Conservation (phyloP, 805 yeast species). For the Saturnispora mendoncae region DNA sequence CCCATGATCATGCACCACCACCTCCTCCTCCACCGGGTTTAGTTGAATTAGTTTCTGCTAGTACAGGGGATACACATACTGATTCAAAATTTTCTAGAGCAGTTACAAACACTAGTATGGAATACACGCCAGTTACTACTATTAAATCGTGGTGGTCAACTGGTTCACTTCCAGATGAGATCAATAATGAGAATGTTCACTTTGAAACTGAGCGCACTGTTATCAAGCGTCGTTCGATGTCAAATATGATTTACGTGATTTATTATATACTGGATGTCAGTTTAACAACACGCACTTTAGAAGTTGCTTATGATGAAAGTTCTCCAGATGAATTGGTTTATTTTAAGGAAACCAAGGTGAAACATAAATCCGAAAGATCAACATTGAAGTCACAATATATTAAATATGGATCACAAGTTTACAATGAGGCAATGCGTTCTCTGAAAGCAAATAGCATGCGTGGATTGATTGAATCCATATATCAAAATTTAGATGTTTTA, state of each 20-base stretch:
- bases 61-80: background rate
- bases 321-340: conserved; percentile 46
- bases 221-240: conserved; percentile 49
- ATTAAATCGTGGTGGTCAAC: conserved; percentile 57
- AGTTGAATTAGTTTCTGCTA: background rate
- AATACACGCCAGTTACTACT: conserved; percentile 13
- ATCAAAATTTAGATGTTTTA: conserved; percentile 29
- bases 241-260: conserved; percentile 43
- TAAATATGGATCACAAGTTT: conserved; percentile 43
- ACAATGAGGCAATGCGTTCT: conserved; percentile 33
- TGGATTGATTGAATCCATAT: conserved; percentile 30
- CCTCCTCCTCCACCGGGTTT: conserved; percentile 21
- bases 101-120: conserved; percentile 1
- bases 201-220: conserved; percentile 57
- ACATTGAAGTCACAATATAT: conserved; percentile 41
- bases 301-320: conserved; percentile 44
- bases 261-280: conserved; percentile 68
- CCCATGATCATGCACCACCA: conserved; percentile 11
- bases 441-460: conserved; percentile 23
- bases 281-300: conserved; percentile 56
- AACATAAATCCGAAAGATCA: conserved; percentile 37
- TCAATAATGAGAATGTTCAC: conserved; percentile 38
- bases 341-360: conserved; percentile 27
- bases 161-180: conserved; percentile 46
- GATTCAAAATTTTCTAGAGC: background rate